A percentile compares a stretch with the other conserved stretches of the same genome.
phyloP scores from a whole-genome alignment of 805 yeast species.

The Suhomyces sp. region DNA sequence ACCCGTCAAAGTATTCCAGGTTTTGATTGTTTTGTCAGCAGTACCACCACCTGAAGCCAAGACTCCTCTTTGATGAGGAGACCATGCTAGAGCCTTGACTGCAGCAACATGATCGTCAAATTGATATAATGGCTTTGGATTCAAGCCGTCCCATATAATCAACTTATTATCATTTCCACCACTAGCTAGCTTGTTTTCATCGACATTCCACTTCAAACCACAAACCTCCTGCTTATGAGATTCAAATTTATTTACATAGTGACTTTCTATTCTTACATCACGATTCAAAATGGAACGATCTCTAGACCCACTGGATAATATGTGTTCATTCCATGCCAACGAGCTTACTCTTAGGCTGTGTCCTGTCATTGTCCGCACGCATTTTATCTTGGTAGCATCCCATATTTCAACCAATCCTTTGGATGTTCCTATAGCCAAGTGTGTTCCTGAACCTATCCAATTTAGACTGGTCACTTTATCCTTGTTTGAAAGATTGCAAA shows the following conservation, averaged over 20 bases:
- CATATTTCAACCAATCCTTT: slow-evolving; percentile 89
- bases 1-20: slow-evolving; percentile 90
- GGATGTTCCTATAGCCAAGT: slow-evolving; percentile 87
- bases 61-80: slow-evolving; percentile 93
- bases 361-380: slow-evolving; percentile 90
- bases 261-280: slow-evolving; percentile 86
- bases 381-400: slow-evolving; percentile 81
- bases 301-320: slow-evolving; percentile 81
- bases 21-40: slow-evolving; percentile 82
- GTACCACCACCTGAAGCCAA: slow-evolving; percentile 97
- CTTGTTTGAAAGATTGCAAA: slow-evolving; percentile 63
- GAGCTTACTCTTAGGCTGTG: slow-evolving; percentile 83
- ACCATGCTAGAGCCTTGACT: slow-evolving; percentile 95
- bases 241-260: slow-evolving; percentile 67
- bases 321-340: slow-evolving; percentile 90
- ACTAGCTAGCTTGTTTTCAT: slow-evolving; percentile 86
- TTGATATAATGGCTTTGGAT: slow-evolving; percentile 63
- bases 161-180: slow-evolving; percentile 94
- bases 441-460: slow-evolving; percentile 95
- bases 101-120: slow-evolving; percentile 90
- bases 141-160: slow-evolving; percentile 82
- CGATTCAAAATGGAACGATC: slow-evolving; percentile 83
- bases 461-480: slow-evolving; percentile 80
- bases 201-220: slow-evolving; percentile 91
- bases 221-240: slow-evolving; percentile 93